Evolutionary conservation across 139 green algal genomes (phyloP), one percentile per base, ranked within the genome.

Genomic region (Haematococcus sp.): DNA sequence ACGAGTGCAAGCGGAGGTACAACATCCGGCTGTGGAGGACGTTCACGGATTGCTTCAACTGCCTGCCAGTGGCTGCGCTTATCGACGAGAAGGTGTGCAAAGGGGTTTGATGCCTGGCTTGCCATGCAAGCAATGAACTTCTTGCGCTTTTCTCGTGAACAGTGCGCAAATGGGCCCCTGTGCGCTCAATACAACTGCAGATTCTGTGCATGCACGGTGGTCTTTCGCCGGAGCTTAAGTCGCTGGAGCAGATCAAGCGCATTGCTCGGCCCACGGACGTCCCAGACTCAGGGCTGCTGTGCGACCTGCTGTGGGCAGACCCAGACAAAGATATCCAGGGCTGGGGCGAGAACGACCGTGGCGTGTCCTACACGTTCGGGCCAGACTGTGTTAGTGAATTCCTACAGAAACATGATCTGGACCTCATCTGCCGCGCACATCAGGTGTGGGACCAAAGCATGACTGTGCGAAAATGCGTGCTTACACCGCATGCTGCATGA

Each of bases 11-110:
- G 81, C 88, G 95, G 71, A 87, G 95, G 65, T 99, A 98, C 82
- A 99, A 98, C 89, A 98, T 99, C 68, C 83, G 95, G 68, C 86
- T 99, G 28, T 99, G 96, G 96, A 93, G 97, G 56, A 98, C 91
- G 0, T 99, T 99, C 83, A 99, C 94, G 25, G 96, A 99, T 75
- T 99, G 95, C 86, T 99, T 99, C 89, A 99, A 99, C 87, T 99
- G 96, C 83, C 83, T 99, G 68, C 96, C 96, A 9, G 93, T 98
- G 46, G 88, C 89, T 22, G 96, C 96, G n/a, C 86, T 99, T 5
- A 93, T 99, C 32, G 96, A 99, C 71, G 96, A 99, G 82, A 99
- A 99, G 88, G 90, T 93, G 17, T 52, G 35, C 59, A 66, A 43
- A 19, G 16, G 27, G 7, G 27, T 16, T 19, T 66, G 40, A 11